Percentiles rank a stretch among this genome's conserved stretches.
Evolutionary conservation across 495 filamentous ascomycete genomes (phyloP).

Genomic region (Xylaria venustula): DNA sequence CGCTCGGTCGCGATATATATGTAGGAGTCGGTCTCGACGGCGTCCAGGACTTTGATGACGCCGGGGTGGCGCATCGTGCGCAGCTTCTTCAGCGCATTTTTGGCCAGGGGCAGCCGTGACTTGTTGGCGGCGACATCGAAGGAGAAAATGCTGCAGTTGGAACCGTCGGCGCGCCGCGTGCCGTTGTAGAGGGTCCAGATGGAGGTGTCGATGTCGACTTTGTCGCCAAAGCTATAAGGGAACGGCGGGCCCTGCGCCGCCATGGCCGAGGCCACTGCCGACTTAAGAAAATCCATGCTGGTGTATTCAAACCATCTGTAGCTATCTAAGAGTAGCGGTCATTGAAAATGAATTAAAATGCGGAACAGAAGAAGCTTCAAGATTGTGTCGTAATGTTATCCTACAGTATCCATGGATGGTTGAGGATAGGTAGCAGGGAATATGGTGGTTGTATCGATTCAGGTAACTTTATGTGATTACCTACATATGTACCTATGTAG

Average conservation of each 20-base stretch:
- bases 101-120: conserved; percentile 77
- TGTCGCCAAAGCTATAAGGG: conserved; percentile 87
- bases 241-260: conserved; percentile 83
- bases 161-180: conserved; percentile 86
- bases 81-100: conserved; percentile 88
- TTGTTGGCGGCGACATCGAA: conserved; percentile 83
- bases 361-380: neutral
- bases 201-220: conserved; percentile 81
- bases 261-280: conserved; percentile 92
- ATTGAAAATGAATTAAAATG: neutral
- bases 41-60: conserved; percentile 88
- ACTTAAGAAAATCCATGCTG: conserved; percentile 94
- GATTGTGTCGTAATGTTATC: neutral
- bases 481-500: no score
- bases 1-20: conserved; percentile 96
- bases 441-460: neutral
- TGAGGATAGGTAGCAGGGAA: neutral
- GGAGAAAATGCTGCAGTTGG: conserved; percentile 91
- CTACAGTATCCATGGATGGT: no score
- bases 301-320: conserved; percentile 20
- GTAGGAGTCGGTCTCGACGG: conserved; percentile 90
- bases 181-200: conserved; percentile 94
- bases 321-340: neutral
- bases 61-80: conserved; percentile 92
- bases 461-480: no score